phyloP scores from a whole-genome alignment of 2,329 filamentous ascomycete species.

The Macrophomina phaseolina region DNA sequence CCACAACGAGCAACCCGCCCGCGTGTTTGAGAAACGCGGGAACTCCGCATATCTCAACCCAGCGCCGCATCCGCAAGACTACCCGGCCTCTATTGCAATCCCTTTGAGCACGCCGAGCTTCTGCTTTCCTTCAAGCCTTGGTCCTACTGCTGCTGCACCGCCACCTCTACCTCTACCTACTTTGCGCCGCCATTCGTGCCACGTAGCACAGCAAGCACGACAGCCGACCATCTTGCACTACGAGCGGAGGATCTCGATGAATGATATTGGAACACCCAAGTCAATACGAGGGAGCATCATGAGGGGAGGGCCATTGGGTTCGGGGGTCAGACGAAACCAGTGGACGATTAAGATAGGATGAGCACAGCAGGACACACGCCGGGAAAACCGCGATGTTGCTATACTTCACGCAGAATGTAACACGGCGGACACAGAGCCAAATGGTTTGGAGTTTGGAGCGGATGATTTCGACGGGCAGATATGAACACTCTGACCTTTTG shows the following conservation, averaged over 20 bases:
- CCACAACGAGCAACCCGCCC: not conserved
- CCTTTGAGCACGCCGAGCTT: not conserved
- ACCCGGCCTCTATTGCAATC: not conserved
- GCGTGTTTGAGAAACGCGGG: constrained; percentile 2
- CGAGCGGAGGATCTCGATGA: not conserved
- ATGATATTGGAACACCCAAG: not conserved
- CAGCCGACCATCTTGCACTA: constrained; percentile 1
- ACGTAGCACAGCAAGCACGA: constrained; percentile 1
- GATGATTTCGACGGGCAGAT: not conserved
- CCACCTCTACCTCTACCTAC: constrained; percentile 17
- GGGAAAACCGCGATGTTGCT: not conserved
- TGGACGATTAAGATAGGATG: constrained; percentile 8
- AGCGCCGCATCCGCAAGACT: not conserved
- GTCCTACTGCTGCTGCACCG: not conserved
- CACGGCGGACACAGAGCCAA: not conserved
- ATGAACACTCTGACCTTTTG: not conserved
- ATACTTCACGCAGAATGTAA: not conserved
- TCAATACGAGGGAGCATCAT: constrained; percentile 19
- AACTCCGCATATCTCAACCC: not conserved
- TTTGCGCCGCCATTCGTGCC: constrained; percentile 2
- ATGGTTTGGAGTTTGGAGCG: constrained; percentile 2
- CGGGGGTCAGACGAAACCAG: constrained; percentile 17
- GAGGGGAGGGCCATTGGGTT: not conserved
- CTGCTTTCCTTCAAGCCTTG: not conserved
- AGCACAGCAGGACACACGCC: not conserved